Conservation (phyloP, 768 basidiomycete species). For the Porphyrellus cyaneotinctus region DNA sequence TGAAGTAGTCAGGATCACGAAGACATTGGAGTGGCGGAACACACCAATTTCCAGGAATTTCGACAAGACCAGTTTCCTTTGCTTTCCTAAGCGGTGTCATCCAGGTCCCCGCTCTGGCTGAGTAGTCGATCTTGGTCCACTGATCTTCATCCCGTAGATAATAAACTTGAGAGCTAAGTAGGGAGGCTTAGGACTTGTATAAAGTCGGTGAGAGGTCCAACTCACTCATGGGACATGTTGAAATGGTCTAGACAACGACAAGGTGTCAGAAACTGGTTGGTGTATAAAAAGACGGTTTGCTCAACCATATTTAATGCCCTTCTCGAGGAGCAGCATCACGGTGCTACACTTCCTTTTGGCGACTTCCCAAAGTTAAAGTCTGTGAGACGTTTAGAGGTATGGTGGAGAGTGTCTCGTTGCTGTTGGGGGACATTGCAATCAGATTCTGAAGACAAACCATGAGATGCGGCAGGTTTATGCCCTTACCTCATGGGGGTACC, state of each 20-base stretch:
- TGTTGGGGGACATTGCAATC: conserved; percentile 54
- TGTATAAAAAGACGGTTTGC: not conserved
- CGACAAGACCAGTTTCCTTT: conserved; percentile 56
- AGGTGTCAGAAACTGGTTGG: conserved; percentile 3
- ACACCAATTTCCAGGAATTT: conserved; percentile 71
- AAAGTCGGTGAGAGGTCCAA: not conserved
- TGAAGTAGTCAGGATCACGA: not conserved
- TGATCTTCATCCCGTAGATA: conserved; percentile 64
- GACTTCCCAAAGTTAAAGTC: conserved; percentile 58
- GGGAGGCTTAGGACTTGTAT: not conserved
- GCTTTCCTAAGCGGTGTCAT: conserved; percentile 70
- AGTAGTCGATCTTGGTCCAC: conserved; percentile 73
- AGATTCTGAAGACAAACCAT: conserved; percentile 45
- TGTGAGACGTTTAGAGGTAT: conserved; percentile 62
- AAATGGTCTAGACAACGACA: conserved; percentile 45
- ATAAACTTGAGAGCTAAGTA: conserved; percentile 52
- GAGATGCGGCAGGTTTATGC: not conserved
- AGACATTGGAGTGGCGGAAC: not conserved
- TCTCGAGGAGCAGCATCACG: conserved; percentile 74
- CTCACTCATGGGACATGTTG: conserved; percentile 50
- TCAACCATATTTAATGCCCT: conserved; percentile 70
- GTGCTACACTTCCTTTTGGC: conserved; percentile 64
- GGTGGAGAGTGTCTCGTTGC: conserved; percentile 66
- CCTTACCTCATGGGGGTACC: conserved; percentile 63
- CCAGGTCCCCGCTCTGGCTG: conserved; percentile 55